Evolutionary conservation across 805 yeast genomes (phyloP).

Genomic region (Wickerhamiella occidentalis): DNA sequence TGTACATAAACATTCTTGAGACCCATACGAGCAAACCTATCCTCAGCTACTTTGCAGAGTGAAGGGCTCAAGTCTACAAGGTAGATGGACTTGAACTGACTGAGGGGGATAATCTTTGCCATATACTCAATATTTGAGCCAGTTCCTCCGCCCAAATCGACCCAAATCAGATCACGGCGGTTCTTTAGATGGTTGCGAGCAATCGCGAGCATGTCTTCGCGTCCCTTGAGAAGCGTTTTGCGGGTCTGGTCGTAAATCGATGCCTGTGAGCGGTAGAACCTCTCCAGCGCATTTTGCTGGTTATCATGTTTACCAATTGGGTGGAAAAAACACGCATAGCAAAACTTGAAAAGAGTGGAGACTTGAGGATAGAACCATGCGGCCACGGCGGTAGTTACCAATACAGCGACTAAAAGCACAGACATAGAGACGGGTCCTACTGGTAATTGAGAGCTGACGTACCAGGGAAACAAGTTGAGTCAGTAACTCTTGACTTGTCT

Average conservation of each 20-base stretch:
- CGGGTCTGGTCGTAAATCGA: slow-evolving; percentile 65
- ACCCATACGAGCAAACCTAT: slow-evolving; percentile 39
- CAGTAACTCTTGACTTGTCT: no score
- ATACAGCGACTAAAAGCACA: background rate
- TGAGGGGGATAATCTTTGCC: slow-evolving; percentile 42
- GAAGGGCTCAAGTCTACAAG: slow-evolving; percentile 70
- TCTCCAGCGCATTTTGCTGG: slow-evolving; percentile 53
- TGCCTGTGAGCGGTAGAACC: slow-evolving; percentile 67
- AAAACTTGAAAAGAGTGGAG: slow-evolving; percentile 24
- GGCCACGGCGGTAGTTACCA: background rate
- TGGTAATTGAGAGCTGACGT: no score
- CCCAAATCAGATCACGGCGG: slow-evolving; percentile 25
- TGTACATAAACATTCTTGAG: slow-evolving; percentile 53
- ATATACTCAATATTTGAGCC: slow-evolving; percentile 71
- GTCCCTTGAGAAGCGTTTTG: slow-evolving; percentile 51
- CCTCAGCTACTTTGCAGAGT: slow-evolving; percentile 56
- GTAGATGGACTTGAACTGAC: slow-evolving; percentile 50
- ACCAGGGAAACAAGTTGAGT: no score
- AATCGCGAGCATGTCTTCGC: slow-evolving; percentile 47
- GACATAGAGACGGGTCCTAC: no score
- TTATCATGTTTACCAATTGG: slow-evolving; percentile 37
- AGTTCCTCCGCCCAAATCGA: slow-evolving; percentile 68
- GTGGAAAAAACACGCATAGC: slow-evolving; percentile 45
- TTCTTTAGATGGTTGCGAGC: slow-evolving; percentile 45
- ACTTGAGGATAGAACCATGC: background rate